Conservation (phyloP, 163 green algal genomes). For the Volvox carteri region DNA sequence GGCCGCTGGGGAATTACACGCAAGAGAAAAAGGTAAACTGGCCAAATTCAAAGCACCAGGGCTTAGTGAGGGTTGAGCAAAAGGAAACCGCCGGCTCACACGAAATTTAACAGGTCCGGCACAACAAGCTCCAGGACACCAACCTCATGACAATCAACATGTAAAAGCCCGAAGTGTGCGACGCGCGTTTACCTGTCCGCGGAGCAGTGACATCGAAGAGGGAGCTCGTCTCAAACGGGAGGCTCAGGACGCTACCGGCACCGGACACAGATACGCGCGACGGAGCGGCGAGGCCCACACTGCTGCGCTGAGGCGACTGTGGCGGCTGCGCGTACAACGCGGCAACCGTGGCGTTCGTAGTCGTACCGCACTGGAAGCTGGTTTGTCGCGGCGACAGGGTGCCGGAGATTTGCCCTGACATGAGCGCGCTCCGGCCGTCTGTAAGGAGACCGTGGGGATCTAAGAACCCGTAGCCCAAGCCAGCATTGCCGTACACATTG, state of each 20-base stretch:
- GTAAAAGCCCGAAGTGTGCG: no score
- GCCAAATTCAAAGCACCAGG: no score
- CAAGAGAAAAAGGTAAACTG: no score
- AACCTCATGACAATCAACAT: no score
- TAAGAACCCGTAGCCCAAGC: neutral
- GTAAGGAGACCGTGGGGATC: neutral
- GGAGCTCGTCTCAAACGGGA: conserved; percentile 38
- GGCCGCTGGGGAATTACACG: no score
- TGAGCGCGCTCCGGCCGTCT: neutral
- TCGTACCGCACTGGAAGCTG: conserved; percentile 29
- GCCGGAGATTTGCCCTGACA: neutral
- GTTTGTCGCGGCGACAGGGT: conserved; percentile 5
- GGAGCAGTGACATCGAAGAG: conserved; percentile 34
- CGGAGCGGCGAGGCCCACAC: neutral
- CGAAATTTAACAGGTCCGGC: no score
- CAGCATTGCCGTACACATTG: conserved; percentile 7
- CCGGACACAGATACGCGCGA: conserved; percentile 30
- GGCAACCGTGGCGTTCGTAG: neutral
- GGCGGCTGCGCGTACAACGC: neutral
- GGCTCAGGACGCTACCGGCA: conserved; percentile 36
- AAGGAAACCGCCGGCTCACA: no score
- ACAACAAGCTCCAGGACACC: no score
- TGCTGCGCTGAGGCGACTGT: conserved; percentile 38
- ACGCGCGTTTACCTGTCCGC: neutral
- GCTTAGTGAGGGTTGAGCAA: no score